These are phyloP conservation scores for Hyaloscypha bicolor DNA, from an alignment of 495 filamentous ascomycete species.

Conservation along the genomic window DNA sequence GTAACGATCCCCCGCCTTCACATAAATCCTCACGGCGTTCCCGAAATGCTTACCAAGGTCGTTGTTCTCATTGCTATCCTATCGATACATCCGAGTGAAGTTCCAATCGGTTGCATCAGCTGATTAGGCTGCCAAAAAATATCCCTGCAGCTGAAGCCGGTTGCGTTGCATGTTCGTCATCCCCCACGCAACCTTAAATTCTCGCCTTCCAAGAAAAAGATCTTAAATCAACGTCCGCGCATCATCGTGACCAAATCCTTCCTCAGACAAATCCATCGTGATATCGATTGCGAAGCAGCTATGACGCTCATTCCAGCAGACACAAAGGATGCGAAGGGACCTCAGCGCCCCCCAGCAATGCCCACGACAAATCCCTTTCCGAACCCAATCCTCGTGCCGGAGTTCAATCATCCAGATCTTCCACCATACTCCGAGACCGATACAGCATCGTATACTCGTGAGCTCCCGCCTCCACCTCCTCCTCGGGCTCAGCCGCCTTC, in stretches of 20 bases:
- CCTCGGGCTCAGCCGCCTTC: background rate
- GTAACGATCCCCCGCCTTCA: background rate
- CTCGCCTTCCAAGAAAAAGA: background rate
- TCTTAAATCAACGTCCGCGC: background rate
- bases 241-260: background rate
- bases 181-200: background rate
- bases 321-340: conserved; percentile 14
- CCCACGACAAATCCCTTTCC: background rate
- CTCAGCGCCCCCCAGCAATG: background rate
- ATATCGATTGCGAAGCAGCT: background rate
- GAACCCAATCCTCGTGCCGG: background rate
- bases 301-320: conserved; percentile 15
- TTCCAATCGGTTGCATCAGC: background rate
- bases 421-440: conserved; percentile 1
- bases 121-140: conserved; percentile 1
- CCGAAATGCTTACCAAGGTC: background rate
- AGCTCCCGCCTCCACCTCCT: background rate
- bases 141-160: background rate
- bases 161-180: background rate
- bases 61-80: background rate
- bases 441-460: background rate
- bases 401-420: background rate
- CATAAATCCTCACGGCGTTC: background rate
- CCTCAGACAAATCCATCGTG: background rate
- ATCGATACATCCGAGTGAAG: background rate